Conservation (phyloP, 148 eudicot species). For the Salicornia ramosissima region DNA sequence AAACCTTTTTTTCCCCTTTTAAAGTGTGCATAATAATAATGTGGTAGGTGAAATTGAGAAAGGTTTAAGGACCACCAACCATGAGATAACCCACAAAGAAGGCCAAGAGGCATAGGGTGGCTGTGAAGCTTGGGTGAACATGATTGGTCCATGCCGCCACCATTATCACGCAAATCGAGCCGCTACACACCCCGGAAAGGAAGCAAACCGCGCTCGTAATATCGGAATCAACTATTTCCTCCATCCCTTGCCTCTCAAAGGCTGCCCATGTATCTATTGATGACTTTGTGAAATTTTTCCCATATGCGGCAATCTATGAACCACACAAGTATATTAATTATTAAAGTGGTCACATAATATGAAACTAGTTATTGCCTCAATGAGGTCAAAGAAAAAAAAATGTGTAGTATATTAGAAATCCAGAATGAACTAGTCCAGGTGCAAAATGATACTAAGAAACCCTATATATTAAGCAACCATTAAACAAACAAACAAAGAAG, state of each 20-base stretch:
- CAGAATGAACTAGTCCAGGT: neutral
- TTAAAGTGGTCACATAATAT: neutral
- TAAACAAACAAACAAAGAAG: neutral
- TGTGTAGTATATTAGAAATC: neutral
- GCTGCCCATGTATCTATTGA: constrained; percentile 94
- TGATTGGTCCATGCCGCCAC: constrained; percentile 80
- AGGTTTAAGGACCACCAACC: constrained; percentile 43
- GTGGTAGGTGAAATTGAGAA: constrained; percentile 12
- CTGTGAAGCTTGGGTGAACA: constrained; percentile 61
- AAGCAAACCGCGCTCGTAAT: constrained; percentile 84
- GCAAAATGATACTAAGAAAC: neutral
- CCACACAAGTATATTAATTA: neutral
- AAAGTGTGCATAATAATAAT: neutral
- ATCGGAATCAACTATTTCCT: constrained; percentile 66
- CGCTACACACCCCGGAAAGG: constrained; percentile 87
- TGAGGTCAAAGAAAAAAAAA: neutral
- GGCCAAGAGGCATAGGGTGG: constrained; percentile 71
- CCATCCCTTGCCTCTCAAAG: constrained; percentile 62
- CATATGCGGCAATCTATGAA: constrained; percentile 81
- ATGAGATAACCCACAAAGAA: constrained; percentile 87
- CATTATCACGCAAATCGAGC: constrained; percentile 77
- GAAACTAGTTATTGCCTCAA: neutral
- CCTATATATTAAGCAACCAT: neutral
- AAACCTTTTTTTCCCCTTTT: no score
- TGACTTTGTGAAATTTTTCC: constrained; percentile 76